Percentiles rank a stretch among this genome's conserved stretches.
Evolutionary conservation across 805 yeast genomes (phyloP).

Genomic region (Candida endomychidarum): DNA sequence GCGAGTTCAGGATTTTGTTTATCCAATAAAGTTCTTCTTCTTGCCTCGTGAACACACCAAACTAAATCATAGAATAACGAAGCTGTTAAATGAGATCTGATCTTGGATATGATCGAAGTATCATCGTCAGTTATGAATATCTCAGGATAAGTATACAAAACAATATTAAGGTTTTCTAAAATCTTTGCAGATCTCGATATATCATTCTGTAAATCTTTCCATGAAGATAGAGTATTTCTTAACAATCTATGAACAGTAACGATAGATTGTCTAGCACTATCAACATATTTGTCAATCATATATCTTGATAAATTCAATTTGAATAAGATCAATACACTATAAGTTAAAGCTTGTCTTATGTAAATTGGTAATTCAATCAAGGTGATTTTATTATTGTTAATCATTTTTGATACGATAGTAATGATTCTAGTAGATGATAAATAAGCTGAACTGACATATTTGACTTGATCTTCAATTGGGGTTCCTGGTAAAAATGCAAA

Average conservation of each 20-base stretch:
- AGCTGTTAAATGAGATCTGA: slow-evolving; percentile 91
- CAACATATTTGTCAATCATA: slow-evolving; percentile 70
- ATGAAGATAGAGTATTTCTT: slow-evolving; percentile 84
- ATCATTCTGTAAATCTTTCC: slow-evolving; percentile 90
- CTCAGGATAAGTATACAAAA: slow-evolving; percentile 83
- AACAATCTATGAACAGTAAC: slow-evolving; percentile 88
- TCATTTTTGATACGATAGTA: slow-evolving; percentile 70
- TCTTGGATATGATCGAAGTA: slow-evolving; percentile 66
- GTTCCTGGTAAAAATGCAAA: slow-evolving; percentile 92
- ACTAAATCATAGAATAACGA: slow-evolving; percentile 88
- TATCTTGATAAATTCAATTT: slow-evolving; percentile 78
- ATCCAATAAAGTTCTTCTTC: slow-evolving; percentile 56
- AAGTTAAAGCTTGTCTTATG: slow-evolving; percentile 81
- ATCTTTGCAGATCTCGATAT: slow-evolving; percentile 89
- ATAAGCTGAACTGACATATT: slow-evolving; percentile 80
- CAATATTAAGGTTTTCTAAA: slow-evolving; percentile 83
- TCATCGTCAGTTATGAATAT: slow-evolving; percentile 61
- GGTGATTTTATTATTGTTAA: slow-evolving; percentile 55
- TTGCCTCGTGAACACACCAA: slow-evolving; percentile 93
- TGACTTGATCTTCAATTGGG: slow-evolving; percentile 81
- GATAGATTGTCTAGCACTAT: slow-evolving; percentile 87
- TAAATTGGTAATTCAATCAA: slow-evolving; percentile 84
- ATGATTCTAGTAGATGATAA: slow-evolving; percentile 77
- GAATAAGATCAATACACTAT: slow-evolving; percentile 75
- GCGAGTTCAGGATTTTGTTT: slow-evolving; percentile 18